phyloP scores from a whole-genome alignment of 768 basidiomycete species.

The Auriscalpium orientale region DNA sequence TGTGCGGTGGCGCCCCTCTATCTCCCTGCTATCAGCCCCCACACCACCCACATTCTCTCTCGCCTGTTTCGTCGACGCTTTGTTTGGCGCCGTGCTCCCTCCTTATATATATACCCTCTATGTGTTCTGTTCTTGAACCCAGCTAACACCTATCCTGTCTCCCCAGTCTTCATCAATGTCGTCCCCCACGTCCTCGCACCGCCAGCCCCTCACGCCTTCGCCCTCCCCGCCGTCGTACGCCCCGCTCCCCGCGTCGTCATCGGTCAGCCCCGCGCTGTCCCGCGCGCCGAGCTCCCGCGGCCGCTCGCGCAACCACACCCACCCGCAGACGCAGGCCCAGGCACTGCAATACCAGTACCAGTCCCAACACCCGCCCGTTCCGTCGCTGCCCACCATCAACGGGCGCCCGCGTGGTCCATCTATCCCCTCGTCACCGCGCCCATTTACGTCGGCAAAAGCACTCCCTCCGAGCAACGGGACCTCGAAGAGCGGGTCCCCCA shows the following conservation, averaged over 20 bases:
- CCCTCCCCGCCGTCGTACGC: conserved; percentile 13
- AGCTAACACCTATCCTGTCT: neutral
- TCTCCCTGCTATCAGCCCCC: too few species aligned
- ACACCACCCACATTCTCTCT: neutral
- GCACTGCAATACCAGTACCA: neutral
- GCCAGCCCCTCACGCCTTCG: conserved; percentile 9
- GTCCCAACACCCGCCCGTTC: neutral
- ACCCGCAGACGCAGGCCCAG: conserved; percentile 4
- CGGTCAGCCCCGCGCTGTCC: neutral
- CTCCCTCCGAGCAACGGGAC: too few species aligned
- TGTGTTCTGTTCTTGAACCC: too few species aligned
- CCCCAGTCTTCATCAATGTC: conserved; percentile 9
- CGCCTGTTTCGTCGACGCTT: neutral
- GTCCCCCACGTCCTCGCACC: conserved; percentile 8
- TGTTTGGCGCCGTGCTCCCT: neutral
- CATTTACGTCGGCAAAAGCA: too few species aligned
- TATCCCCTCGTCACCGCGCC: too few species aligned
- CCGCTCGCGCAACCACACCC: conserved; percentile 7
- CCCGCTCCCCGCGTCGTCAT: neutral
- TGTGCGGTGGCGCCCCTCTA: too few species aligned
- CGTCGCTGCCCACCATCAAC: too few species aligned
- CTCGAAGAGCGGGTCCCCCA: neutral
- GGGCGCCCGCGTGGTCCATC: too few species aligned
- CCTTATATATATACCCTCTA: neutral
- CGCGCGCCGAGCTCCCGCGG: conserved; percentile 5